Percentiles rank a stretch among this genome's conserved stretches.
Evolutionary conservation across 257 asterid genomes (phyloP).

Genomic region (Paraleonurus japonicus): DNA sequence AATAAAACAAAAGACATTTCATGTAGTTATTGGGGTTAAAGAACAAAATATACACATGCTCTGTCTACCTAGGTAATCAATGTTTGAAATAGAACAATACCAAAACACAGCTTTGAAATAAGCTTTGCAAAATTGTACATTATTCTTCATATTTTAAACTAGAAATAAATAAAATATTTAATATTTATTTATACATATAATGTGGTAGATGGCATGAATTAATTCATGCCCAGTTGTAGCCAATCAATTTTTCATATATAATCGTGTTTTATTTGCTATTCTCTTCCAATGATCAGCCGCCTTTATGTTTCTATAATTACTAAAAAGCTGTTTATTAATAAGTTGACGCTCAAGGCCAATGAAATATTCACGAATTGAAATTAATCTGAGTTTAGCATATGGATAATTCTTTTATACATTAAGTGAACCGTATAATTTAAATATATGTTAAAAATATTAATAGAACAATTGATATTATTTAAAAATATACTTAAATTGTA

Average conservation of each 20-base stretch:
- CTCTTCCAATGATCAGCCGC: background rate
- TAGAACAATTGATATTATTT: too few relatives aligned
- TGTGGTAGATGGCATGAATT: constrained; percentile 10
- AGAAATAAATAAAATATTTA: background rate
- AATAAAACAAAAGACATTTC: constrained; percentile 22
- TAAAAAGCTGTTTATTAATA: background rate
- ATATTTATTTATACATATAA: background rate
- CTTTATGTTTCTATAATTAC: background rate
- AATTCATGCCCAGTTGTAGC: constrained; percentile 25
- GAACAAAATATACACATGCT: constrained; percentile 37
- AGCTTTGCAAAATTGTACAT: background rate
- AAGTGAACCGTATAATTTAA: too few relatives aligned
- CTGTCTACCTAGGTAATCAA: constrained; percentile 28
- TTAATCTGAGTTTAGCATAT: background rate
- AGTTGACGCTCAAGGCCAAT: background rate
- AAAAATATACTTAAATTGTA: too few relatives aligned
- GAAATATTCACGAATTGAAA: background rate
- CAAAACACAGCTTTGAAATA: constrained; percentile 9
- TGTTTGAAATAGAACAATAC: constrained; percentile 16
- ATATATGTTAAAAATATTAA: too few relatives aligned
- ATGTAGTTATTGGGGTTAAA: constrained; percentile 22
- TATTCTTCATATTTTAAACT: background rate
- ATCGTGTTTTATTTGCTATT: background rate
- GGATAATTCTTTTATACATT: too few relatives aligned
- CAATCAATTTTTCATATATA: background rate